These are phyloP conservation scores for Sarocladium brachiariae DNA, from an alignment of 2,329 filamentous ascomycete species.

Conservation along the genomic window DNA sequence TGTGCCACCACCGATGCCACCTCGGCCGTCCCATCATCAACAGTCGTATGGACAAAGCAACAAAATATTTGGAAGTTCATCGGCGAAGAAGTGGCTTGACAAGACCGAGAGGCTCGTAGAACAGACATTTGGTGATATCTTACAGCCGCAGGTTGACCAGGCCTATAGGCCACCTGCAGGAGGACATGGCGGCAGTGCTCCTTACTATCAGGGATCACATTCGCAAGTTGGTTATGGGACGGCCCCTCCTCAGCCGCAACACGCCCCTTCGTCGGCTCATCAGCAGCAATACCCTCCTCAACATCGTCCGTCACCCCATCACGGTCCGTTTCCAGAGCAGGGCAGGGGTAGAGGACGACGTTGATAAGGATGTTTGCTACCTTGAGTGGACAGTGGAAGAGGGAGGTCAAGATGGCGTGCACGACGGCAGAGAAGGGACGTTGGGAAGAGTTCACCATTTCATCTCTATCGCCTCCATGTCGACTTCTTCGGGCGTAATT, in stretches of 20 bases:
- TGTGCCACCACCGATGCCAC: constrained; percentile 2
- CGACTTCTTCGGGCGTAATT: too few species aligned
- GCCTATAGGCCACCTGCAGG: neutral
- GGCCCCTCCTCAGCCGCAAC: constrained; percentile 7
- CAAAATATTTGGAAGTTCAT: constrained; percentile 16
- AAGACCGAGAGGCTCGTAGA: constrained; percentile 19
- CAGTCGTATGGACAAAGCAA: constrained; percentile 15
- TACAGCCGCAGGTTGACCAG: constrained; percentile 11
- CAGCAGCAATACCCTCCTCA: neutral
- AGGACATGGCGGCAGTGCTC: neutral
- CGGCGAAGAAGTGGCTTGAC: constrained; percentile 18
- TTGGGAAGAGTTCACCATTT: too few species aligned
- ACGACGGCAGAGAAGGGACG: too few species aligned
- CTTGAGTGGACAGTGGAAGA: too few species aligned
- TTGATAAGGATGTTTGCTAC: neutral
- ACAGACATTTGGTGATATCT: constrained; percentile 14
- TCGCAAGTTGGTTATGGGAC: constrained; percentile 1
- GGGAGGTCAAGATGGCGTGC: too few species aligned
- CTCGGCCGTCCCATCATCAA: neutral
- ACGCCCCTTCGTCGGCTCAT: neutral
- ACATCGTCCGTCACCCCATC: neutral
- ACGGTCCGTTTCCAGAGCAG: neutral
- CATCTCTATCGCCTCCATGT: too few species aligned
- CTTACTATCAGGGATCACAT: neutral
- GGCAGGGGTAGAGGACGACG: neutral